Base-by-base conservation (phyloP, 345 rosid species). In the Anastatica hierochuntica region DNA sequence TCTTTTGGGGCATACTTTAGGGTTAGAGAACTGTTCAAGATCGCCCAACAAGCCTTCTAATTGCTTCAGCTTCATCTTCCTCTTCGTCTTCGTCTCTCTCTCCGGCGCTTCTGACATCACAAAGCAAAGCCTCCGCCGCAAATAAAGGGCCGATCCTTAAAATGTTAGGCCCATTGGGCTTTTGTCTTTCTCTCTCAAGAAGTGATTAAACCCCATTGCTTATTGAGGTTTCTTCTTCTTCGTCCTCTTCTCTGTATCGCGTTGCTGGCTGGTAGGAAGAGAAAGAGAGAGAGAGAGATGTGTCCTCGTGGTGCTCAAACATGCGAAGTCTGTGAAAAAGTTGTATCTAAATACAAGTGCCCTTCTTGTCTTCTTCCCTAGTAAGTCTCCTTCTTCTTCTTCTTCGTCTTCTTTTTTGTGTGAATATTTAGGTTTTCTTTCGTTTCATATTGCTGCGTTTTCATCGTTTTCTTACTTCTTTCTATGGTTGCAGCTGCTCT, bases 61-160 rank as follows among this genome's bases (percentile, higher is more conserved):
- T 69, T 84, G 88, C 76, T 87, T 90, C 72, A 84, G 76, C 80
- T 88, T 90, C 95, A 90, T 90, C 66, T 41, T 53, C n/a, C n/a
- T n/a, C 76, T 87, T 90, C 72, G 82, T 74, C 80, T 88, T 90
- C 95, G 88, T 90, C 66, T 41, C n/a, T n/a, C n/a, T 53, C 58
- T 58, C 64, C 60, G 48, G 30, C 64, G 64, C 36, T 29, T 37
- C 57, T 56, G 18, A n/a, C n/a, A n/a, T n/a, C n/a, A n/a, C n/a
- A n/a, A n/a, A n/a, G n/a, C 43, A 30, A 39, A 38, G 7, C 46
- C 20, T 29, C 27, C 10, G 19, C 8, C 14, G 9, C 2, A 41
- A 30, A 19, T n/a, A n/a, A n/a, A n/a, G n/a, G n/a, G n/a, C n/a
- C n/a, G n/a, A 30, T 0, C 6, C 16, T 38, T 4, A 1, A 12